These are phyloP conservation scores for Colletotrichum chlorophyti DNA, from an alignment of 2,329 filamentous ascomycete genomes.

Conservation along the genomic window DNA sequence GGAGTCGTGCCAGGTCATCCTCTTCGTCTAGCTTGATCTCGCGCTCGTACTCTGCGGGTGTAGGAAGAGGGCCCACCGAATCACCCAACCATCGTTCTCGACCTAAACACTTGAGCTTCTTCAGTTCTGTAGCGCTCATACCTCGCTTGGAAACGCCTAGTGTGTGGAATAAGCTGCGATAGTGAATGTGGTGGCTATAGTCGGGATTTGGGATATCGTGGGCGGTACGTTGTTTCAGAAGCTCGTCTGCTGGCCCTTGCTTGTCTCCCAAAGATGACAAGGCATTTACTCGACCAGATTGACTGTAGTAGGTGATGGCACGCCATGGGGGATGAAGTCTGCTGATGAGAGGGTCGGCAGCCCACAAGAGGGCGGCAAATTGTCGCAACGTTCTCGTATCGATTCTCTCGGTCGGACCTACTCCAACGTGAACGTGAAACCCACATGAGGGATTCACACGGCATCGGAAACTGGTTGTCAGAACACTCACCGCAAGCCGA, in stretches of 20 bases:
- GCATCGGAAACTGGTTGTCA: slow-evolving; percentile 39
- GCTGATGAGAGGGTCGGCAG: slow-evolving; percentile 43
- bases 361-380: slow-evolving; percentile 41
- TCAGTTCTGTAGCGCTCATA: background rate
- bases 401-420: slow-evolving; percentile 37
- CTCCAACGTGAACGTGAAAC: slow-evolving; percentile 46
- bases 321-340: slow-evolving; percentile 43
- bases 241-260: background rate
- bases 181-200: too few relatives aligned
- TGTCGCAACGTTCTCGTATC: slow-evolving; percentile 36
- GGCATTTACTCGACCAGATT: slow-evolving; percentile 19
- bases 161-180: too few relatives aligned
- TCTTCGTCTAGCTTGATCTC: slow-evolving; percentile 4
- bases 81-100: slow-evolving; percentile 36
- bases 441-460: slow-evolving; percentile 42
- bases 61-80: too few relatives aligned
- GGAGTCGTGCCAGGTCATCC: background rate
- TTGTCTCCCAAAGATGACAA: background rate
- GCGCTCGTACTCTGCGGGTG: background rate
- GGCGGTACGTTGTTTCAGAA: slow-evolving; percentile 26
- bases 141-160: too few relatives aligned
- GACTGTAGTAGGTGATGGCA: slow-evolving; percentile 20
- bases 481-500: slow-evolving; percentile 37
- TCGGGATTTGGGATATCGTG: slow-evolving; percentile 24
- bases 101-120: slow-evolving; percentile 28